Percentiles rank a stretch among this genome's conserved stretches.
Evolutionary conservation across 768 basidiomycete genomes (phyloP).

Genomic region (Panus rudis): DNA sequence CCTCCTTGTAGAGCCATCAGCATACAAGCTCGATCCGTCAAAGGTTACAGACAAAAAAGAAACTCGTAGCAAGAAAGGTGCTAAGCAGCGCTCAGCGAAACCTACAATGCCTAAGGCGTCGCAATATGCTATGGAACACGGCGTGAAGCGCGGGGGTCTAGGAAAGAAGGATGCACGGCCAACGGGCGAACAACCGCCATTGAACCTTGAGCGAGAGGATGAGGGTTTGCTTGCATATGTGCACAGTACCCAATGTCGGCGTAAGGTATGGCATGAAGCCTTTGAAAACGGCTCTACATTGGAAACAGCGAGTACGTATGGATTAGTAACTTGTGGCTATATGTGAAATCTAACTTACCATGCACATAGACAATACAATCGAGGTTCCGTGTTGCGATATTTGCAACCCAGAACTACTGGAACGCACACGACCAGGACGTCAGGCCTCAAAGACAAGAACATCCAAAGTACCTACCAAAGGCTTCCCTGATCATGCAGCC

Average conservation of each 20-base stretch:
- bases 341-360: background rate
- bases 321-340: slow-evolving; percentile 7
- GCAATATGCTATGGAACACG: slow-evolving; percentile 10
- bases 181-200: background rate
- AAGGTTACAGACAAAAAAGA: too few species aligned
- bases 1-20: slow-evolving; percentile 9
- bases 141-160: slow-evolving; percentile 3
- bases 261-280: slow-evolving; percentile 12
- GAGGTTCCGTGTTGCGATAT: slow-evolving; percentile 8
- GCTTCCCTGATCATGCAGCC: too few species aligned
- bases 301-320: background rate
- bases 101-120: slow-evolving; percentile 3
- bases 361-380: background rate
- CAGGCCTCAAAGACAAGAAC: too few species aligned
- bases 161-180: background rate
- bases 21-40: background rate
- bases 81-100: background rate
- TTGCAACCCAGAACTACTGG: slow-evolving; percentile 3
- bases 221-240: slow-evolving; percentile 25
- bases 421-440: slow-evolving; percentile 3
- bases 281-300: slow-evolving; percentile 10
- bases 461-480: too few species aligned
- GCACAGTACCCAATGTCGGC: slow-evolving; percentile 21
- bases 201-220: slow-evolving; percentile 11
- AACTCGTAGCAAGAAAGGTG: too few species aligned